phyloP scores from a whole-genome alignment of 2,329 filamentous ascomycete genomes.

The Didymellaceae sp. region DNA sequence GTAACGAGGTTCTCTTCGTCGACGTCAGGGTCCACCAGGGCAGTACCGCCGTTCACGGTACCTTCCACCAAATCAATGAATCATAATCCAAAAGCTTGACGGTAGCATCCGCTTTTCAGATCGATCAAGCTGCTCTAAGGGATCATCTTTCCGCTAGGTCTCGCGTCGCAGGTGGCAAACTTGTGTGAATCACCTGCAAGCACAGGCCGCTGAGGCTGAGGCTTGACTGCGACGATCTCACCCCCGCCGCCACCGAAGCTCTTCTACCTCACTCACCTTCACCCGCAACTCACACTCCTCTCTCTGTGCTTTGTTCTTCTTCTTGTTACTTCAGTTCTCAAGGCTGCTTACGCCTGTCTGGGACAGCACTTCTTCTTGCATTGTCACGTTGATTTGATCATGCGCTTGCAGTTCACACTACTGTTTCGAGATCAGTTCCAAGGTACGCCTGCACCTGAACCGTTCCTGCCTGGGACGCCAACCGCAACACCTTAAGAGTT shows the following conservation, averaged over 20 bases:
- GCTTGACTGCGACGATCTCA: slow-evolving; percentile 4
- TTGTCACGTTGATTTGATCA: slow-evolving; percentile 31
- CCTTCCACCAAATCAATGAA: slow-evolving; percentile 7
- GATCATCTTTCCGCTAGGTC: slow-evolving; percentile 2
- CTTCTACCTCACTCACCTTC: slow-evolving; percentile 6
- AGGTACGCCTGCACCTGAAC: slow-evolving; percentile 28
- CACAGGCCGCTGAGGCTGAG: slow-evolving; percentile 13
- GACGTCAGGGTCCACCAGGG: slow-evolving; percentile 6
- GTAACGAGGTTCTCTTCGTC: neutral
- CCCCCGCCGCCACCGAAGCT: slow-evolving; percentile 19
- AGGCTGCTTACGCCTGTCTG: slow-evolving; percentile 17
- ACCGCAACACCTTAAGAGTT: slow-evolving; percentile 1
- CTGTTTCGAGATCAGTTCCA: slow-evolving; percentile 37
- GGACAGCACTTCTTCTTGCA: slow-evolving; percentile 12
- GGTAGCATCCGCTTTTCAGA: neutral
- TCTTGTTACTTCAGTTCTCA: slow-evolving; percentile 9
- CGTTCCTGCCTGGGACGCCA: slow-evolving; percentile 9
- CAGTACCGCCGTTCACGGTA: neutral
- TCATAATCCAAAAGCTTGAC: neutral
- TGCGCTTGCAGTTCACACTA: slow-evolving; percentile 40
- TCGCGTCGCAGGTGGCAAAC: slow-evolving; percentile 11
- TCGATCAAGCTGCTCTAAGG: neutral
- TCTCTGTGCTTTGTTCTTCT: slow-evolving; percentile 9
- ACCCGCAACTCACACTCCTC: slow-evolving; percentile 3
- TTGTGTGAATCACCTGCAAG: slow-evolving; percentile 8